Evolutionary conservation across 108 stramenopile genomes (phyloP), one percentile per base, ranked within the genome.

Genomic region (Cyclotella choctawhatcheeana): DNA sequence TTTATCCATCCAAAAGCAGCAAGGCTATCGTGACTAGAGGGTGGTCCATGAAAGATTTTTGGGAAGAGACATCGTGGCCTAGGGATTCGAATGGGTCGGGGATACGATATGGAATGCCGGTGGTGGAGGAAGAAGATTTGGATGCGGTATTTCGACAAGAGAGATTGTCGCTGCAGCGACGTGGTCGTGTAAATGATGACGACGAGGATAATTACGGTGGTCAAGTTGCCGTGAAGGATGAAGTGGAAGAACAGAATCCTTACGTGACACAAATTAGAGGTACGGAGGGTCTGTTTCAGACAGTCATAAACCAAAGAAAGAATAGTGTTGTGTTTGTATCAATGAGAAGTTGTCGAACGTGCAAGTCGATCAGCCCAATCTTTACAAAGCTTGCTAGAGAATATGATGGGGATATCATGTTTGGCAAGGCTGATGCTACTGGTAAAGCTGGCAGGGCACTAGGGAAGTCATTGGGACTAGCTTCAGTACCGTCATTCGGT

Each of bases 41-140:
- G 18, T 94, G 90, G 90, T 58, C 76, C 4, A 44, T 91, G 67
- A 58, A 77, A 65, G 88, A 88, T 56, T 91, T 89, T 67, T 90
- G 88, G 91, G 94, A 95, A 74, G 62, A 75, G 29, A 83, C 87
- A n/a, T 84, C 82, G 12, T 95, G 94, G 94, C 94, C 94, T 14
- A 68, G 90, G 12, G 94, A 95, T 68, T 77, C 84, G 10, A 65
- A 71, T 16, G 89, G 93, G 25, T 79, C 59, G 4, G 88, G 86
- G 3, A 79, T 82, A 8, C 74, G 94, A 29, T 95, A 71, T 81
- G 94, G 94, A 22, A 64, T 95, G 51, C 93, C 93, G 0, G 84
- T 83, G 26, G 55, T 76, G 10, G 79, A 84, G 37, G 84, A 83
- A 44, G 59, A 84, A 22, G 84, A 86, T 70, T 64, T 74, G 16